These are phyloP conservation scores for Penicillium sp. DNA, from an alignment of 2,329 filamentous ascomycete species.

Conservation along the genomic window DNA sequence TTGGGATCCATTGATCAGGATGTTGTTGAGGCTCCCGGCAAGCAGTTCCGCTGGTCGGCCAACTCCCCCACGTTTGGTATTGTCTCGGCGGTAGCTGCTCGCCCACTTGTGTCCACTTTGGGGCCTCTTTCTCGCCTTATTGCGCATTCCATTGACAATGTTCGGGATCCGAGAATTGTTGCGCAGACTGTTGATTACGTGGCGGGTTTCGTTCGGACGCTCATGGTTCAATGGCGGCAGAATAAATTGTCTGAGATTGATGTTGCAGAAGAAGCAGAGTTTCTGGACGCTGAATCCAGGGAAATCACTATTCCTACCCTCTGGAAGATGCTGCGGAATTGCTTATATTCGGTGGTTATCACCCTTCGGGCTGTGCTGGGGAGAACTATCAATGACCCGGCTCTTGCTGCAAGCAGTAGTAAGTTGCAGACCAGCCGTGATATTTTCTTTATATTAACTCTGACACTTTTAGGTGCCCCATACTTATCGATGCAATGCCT, in stretches of 20 bases:
- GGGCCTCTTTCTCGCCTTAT: constrained; percentile 63
- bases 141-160: constrained; percentile 60
- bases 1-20: constrained; percentile 68
- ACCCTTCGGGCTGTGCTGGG: constrained; percentile 71
- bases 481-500: constrained; percentile 68
- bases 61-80: constrained; percentile 58
- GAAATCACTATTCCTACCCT: constrained; percentile 67
- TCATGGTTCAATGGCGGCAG: constrained; percentile 71
- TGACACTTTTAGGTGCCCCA: constrained; percentile 53
- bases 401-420: constrained; percentile 55
- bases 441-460: constrained; percentile 4
- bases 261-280: constrained; percentile 60
- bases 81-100: constrained; percentile 55
- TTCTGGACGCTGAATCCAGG: constrained; percentile 64
- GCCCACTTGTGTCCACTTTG: constrained; percentile 59
- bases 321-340: constrained; percentile 72
- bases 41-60: constrained; percentile 64
- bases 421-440: constrained; percentile 22
- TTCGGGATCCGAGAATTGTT: constrained; percentile 45
- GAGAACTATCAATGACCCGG: constrained; percentile 58
- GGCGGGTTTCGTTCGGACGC: constrained; percentile 62
- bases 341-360: constrained; percentile 72
- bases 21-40: constrained; percentile 53
- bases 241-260: constrained; percentile 74
- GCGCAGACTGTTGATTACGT: constrained; percentile 57